These are phyloP conservation scores for Carex scoparia DNA, from an alignment of 176 grass and related monocot genomes.

Conservation along the genomic window DNA sequence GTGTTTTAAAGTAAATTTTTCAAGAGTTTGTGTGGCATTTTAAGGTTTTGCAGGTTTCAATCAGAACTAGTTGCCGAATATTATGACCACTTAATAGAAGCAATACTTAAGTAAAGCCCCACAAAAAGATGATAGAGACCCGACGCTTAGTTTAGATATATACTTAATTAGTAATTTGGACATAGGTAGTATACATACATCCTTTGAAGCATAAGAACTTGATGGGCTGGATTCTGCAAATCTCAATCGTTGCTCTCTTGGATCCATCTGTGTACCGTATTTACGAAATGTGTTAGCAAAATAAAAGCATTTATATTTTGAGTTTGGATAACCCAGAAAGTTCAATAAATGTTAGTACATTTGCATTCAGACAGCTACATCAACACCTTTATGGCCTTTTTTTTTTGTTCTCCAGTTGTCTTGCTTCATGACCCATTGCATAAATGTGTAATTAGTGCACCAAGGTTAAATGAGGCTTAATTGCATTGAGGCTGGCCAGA, in stretches of 20 bases:
- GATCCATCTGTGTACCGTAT: conserved; percentile 35
- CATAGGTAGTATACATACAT: conserved; percentile 35
- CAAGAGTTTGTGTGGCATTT: not conserved
- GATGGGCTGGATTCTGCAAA: conserved; percentile 58
- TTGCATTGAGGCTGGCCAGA: not conserved
- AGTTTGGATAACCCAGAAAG: not conserved
- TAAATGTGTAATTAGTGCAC: not conserved
- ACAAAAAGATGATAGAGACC: not conserved
- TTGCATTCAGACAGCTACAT: not conserved
- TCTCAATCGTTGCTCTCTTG: conserved; percentile 74
- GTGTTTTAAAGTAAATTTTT: not conserved
- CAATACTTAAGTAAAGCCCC: not conserved
- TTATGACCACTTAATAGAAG: not conserved
- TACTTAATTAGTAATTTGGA: not conserved
- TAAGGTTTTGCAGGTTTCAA: not conserved
- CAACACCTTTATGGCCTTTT: not conserved
- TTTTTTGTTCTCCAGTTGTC: not conserved
- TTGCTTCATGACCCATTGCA: not conserved
- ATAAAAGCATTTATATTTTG: not conserved
- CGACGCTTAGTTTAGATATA: not conserved
- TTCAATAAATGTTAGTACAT: not conserved
- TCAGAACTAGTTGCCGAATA: not conserved
- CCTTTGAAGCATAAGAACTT: conserved; percentile 56
- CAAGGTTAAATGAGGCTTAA: not conserved
- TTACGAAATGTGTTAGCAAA: not conserved